Evolutionary conservation across 1,284 basidiomycete genomes (phyloP).

Genomic region (Meira miltonrushii): DNA sequence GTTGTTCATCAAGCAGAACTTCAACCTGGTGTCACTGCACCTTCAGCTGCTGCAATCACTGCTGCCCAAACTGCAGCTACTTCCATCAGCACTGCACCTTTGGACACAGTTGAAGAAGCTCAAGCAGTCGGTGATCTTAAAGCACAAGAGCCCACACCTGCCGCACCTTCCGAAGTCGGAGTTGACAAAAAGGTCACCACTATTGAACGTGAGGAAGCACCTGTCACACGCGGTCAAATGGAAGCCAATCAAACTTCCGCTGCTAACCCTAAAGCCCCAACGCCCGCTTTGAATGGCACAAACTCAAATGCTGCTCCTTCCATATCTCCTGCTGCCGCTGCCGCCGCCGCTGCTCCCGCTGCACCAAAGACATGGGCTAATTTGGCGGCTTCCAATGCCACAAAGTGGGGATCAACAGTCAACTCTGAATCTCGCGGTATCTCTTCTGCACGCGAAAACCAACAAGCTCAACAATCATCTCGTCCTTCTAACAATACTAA

Average conservation of each 20-base stretch:
- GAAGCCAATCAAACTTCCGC: constrained; percentile 56
- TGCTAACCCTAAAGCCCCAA: constrained; percentile 20
- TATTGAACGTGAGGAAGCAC: constrained; percentile 29
- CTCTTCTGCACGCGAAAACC: constrained; percentile 51
- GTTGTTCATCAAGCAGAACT: constrained; percentile 23
- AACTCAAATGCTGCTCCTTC: constrained; percentile 38
- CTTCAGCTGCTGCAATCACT: constrained; percentile 21
- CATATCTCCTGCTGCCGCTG: constrained; percentile 34
- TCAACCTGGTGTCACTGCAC: constrained; percentile 32
- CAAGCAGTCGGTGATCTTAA: constrained; percentile 11
- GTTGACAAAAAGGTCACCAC: constrained; percentile 30
- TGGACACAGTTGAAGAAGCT: constrained; percentile 15
- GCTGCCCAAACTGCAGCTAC: constrained; percentile 5
- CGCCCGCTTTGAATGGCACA: constrained; percentile 44
- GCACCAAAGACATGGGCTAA: constrained; percentile 52
- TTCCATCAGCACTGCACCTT: constrained; percentile 13
- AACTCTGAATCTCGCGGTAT: constrained; percentile 34
- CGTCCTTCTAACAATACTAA: constrained; percentile 10
- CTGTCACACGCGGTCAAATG: constrained; percentile 56
- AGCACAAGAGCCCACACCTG: constrained; percentile 15
- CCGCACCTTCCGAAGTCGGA: constrained; percentile 40
- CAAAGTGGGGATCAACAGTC: constrained; percentile 45
- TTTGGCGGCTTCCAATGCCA: constrained; percentile 44
- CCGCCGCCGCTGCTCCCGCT: constrained; percentile 26
- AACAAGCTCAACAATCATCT: constrained; percentile 10